Percentiles rank a stretch among this genome's conserved stretches.
These are phyloP conservation scores for Globisporangium apiculatum DNA, from an alignment of 352 stramenopile genomes.

Conservation along the genomic window DNA sequence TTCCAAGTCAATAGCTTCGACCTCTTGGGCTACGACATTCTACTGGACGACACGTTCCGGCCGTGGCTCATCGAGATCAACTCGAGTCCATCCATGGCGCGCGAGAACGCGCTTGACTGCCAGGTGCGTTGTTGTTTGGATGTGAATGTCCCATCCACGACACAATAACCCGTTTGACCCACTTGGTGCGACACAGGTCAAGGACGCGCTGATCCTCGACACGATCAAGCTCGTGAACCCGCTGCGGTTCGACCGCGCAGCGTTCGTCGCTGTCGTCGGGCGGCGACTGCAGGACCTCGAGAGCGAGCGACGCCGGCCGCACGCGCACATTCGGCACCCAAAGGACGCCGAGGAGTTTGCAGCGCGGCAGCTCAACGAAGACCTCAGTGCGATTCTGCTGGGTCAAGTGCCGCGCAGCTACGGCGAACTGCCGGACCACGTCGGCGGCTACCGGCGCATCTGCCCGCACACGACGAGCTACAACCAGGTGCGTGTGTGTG, in stretches of 20 bases:
- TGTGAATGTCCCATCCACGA: background rate
- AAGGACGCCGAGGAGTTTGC: conserved; percentile 43
- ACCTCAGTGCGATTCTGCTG: conserved; percentile 61
- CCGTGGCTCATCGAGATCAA: conserved; percentile 97
- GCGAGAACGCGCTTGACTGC: conserved; percentile 82
- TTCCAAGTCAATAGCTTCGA: conserved; percentile 92
- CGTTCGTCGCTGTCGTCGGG: conserved; percentile 58
- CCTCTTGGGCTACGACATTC: conserved; percentile 93
- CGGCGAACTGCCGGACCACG: conserved; percentile 51
- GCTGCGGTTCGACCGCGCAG: conserved; percentile 68
- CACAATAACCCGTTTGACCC: background rate
- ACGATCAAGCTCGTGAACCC: conserved; percentile 84
- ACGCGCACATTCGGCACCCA: conserved; percentile 47
- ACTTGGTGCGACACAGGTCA: conserved; percentile 35
- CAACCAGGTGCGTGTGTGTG: conserved; percentile 30
- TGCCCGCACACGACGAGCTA: conserved; percentile 61
- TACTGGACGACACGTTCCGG: conserved; percentile 86
- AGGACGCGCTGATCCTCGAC: conserved; percentile 86
- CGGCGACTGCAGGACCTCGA: conserved; percentile 53
- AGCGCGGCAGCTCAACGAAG: conserved; percentile 47
- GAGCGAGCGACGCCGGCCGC: conserved; percentile 44
- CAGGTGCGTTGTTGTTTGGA: conserved; percentile 12
- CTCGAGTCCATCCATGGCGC: conserved; percentile 87
- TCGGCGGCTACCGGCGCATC: conserved; percentile 59
- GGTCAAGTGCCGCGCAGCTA: conserved; percentile 44